Conservation (phyloP, 495 filamentous ascomycete genomes). For the Umbilicaria muhlenbergii region DNA sequence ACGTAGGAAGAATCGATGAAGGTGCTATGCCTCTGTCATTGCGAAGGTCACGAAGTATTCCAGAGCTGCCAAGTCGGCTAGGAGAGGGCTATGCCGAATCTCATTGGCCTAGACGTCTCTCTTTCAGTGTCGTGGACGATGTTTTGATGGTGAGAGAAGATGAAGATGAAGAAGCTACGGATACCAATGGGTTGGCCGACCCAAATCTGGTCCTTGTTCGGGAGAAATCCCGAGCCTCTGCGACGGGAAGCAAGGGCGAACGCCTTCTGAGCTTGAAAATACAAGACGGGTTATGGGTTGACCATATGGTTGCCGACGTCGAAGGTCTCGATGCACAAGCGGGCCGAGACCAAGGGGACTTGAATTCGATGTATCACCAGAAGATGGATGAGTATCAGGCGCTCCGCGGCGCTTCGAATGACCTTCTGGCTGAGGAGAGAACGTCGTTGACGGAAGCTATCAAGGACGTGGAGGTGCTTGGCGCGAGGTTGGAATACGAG, state of each 20-base stretch:
- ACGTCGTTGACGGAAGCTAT: constrained; percentile 53
- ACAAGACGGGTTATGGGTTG: constrained; percentile 48
- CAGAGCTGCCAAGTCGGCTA: constrained; percentile 13
- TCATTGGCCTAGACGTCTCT: constrained; percentile 66
- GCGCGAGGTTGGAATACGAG: constrained; percentile 89
- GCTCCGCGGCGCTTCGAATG: constrained; percentile 47
- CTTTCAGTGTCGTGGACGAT: constrained; percentile 81
- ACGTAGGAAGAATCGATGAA: no score
- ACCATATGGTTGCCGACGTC: constrained; percentile 43
- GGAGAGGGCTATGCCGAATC: constrained; percentile 31
- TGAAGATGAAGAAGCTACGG: no score
- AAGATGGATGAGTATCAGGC: constrained; percentile 45
- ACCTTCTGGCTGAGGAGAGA: constrained; percentile 52
- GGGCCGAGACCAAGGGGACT: constrained; percentile 40
- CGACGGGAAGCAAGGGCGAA: constrained; percentile 23
- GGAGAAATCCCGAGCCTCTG: constrained; percentile 22
- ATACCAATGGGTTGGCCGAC: no score
- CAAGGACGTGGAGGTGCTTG: constrained; percentile 67
- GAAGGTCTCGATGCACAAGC: constrained; percentile 46
- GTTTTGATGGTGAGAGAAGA: constrained; percentile 19
- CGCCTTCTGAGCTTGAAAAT: constrained; percentile 31
- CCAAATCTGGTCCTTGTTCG: constrained; percentile 40
- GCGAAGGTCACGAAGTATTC: constrained; percentile 29
- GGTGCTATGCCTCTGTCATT: constrained; percentile 13
- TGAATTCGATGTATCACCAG: constrained; percentile 57